Evolutionary conservation across 2,329 filamentous ascomycete genomes (phyloP).

Genomic region (Trichophyton rubrum): DNA sequence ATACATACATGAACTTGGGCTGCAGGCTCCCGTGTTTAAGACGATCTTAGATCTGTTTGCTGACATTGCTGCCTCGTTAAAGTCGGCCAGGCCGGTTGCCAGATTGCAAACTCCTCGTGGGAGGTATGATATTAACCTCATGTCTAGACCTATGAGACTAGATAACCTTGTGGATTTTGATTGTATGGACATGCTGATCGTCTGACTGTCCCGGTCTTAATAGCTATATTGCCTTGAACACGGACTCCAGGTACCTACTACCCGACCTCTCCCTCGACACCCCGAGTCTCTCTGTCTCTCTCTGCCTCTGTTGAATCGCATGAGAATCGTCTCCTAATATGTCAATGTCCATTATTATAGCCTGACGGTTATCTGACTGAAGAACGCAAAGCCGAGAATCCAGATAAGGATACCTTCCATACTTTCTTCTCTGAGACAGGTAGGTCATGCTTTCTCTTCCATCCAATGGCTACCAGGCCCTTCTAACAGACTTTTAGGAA

Average conservation of each 20-base stretch:
- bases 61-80: constrained; percentile 16
- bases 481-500: constrained; percentile 46
- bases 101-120: constrained; percentile 99
- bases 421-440: constrained; percentile 99
- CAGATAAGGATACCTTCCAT: constrained; percentile 87
- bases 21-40: constrained; percentile 39
- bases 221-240: constrained; percentile 99
- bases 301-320: neutral
- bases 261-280: neutral
- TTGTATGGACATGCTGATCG: constrained; percentile 18
- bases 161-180: constrained; percentile 7
- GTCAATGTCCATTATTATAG: constrained; percentile 35
- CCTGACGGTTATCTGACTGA: constrained; percentile 98
- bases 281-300: neutral
- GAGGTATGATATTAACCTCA: constrained; percentile 53
- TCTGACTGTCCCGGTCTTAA: constrained; percentile 24
- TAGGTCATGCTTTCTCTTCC: constrained; percentile 37
- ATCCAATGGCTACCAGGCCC: constrained; percentile 15
- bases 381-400: constrained; percentile 85
- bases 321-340: neutral
- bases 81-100: constrained; percentile 99
- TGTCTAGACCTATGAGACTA: neutral
- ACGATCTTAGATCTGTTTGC: constrained; percentile 26
- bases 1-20: constrained; percentile 16
- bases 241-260: constrained; percentile 76